phyloP scores from a whole-genome alignment of 2,329 filamentous ascomycete genomes.

The Monosporascus sp. region DNA sequence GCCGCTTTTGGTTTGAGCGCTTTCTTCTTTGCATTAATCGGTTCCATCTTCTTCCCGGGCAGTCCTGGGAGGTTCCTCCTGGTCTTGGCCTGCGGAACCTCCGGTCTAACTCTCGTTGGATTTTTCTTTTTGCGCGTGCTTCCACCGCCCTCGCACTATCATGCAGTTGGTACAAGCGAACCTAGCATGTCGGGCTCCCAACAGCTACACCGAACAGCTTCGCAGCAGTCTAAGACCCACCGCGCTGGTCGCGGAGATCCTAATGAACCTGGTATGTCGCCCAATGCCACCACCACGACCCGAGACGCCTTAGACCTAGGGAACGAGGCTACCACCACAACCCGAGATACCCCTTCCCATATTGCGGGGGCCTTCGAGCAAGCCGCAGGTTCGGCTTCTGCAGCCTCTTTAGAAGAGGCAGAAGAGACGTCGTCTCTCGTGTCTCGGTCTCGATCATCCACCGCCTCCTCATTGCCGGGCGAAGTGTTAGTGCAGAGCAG shows the following conservation, averaged over 20 bases:
- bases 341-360: slow-evolving; percentile 8
- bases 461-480: slow-evolving; percentile 41
- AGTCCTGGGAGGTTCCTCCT: slow-evolving; percentile 78
- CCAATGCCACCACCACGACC: slow-evolving; percentile 24
- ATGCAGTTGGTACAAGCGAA: slow-evolving; percentile 43
- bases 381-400: slow-evolving; percentile 6
- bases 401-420: slow-evolving; percentile 32
- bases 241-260: slow-evolving; percentile 34
- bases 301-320: slow-evolving; percentile 19
- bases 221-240: slow-evolving; percentile 35
- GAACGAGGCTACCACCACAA: slow-evolving; percentile 13
- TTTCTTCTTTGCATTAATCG: slow-evolving; percentile 87
- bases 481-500: slow-evolving; percentile 51
- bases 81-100: slow-evolving; percentile 75
- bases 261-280: slow-evolving; percentile 63
- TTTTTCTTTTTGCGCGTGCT: slow-evolving; percentile 83
- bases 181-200: slow-evolving; percentile 31
- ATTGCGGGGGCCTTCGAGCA: slow-evolving; percentile 14
- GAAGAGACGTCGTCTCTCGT: slow-evolving; percentile 81
- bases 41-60: slow-evolving; percentile 72
- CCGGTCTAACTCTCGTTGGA: slow-evolving; percentile 65
- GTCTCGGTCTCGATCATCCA: slow-evolving; percentile 59
- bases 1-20: slow-evolving; percentile 92
- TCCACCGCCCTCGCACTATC: slow-evolving; percentile 48
- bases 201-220: slow-evolving; percentile 35